Percentiles rank a stretch among this genome's conserved stretches.
These are phyloP conservation scores for Aquilaria malaccensis DNA, from an alignment of 345 rosid genomes.

Conservation along the genomic window DNA sequence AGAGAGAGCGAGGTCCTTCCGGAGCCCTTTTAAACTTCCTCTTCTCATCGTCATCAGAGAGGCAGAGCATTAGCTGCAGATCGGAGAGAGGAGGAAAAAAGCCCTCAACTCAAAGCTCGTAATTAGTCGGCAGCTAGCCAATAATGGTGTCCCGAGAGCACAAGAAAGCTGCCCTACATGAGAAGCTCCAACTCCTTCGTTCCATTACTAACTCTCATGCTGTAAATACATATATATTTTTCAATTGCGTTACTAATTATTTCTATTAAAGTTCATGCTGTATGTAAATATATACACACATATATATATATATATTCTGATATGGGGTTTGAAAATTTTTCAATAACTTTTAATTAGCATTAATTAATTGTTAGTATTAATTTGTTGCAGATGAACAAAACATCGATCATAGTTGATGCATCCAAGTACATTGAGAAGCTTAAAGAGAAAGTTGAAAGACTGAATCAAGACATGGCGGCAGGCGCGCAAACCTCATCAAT, in stretches of 20 bases:
- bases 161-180: conserved; percentile 34
- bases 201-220: conserved; percentile 43
- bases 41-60: no score
- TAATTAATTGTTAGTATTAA: neutral
- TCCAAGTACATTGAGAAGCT: conserved; percentile 75
- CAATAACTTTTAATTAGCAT: neutral
- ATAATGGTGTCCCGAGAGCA: conserved; percentile 48
- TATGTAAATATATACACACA: no score
- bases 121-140: no score
- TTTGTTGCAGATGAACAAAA: conserved; percentile 44
- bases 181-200: conserved; percentile 50
- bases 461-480: conserved; percentile 41
- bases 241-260: no score
- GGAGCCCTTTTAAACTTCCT: no score
- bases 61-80: no score
- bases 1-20: no score
- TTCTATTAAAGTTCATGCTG: no score
- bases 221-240: conserved; percentile 12
- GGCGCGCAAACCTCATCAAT: neutral
- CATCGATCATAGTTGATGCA: conserved; percentile 70
- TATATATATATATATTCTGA: no score
- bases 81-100: no score
- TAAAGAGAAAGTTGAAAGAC: conserved; percentile 57
- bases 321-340: neutral
- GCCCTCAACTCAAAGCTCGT: no score